phyloP scores from a whole-genome alignment of 805 yeast species.

The Candida koratica region DNA sequence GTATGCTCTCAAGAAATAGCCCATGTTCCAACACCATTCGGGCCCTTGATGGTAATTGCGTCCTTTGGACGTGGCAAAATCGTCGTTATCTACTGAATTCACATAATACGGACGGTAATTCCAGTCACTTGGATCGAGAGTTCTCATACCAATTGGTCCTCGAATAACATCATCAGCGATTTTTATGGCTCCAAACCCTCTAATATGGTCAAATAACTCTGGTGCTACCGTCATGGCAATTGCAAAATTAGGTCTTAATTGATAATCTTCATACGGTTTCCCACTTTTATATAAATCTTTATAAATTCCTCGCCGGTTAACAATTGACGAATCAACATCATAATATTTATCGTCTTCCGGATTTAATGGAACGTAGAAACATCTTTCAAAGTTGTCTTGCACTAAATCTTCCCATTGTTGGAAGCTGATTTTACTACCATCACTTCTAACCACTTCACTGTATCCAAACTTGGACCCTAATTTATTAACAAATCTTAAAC shows the following conservation, averaged over 20 bases:
- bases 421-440: constrained; percentile 56
- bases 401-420: constrained; percentile 69
- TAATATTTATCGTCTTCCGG: constrained; percentile 56
- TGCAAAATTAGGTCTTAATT: constrained; percentile 85
- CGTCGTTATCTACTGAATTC: constrained; percentile 75
- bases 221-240: constrained; percentile 96
- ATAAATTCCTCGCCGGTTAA: constrained; percentile 91
- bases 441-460: constrained; percentile 48
- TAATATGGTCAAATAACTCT: constrained; percentile 65
- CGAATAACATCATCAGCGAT: constrained; percentile 70
- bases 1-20: constrained; percentile 82
- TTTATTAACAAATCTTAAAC: constrained; percentile 72
- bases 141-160: constrained; percentile 89
- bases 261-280: constrained; percentile 90
- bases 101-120: constrained; percentile 88
- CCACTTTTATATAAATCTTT: constrained; percentile 81
- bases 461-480: constrained; percentile 59
- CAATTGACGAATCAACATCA: constrained; percentile 58
- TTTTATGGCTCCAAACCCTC: constrained; percentile 62
- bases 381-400: constrained; percentile 70
- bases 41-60: constrained; percentile 98
- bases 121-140: constrained; percentile 88
- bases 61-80: constrained; percentile 92
- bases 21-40: constrained; percentile 94
- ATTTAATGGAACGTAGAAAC: constrained; percentile 70